Percentiles rank a stretch among this genome's conserved stretches.
These are phyloP conservation scores for Pseudozyma tsukubaensis DNA, from an alignment of 1,284 basidiomycete species.

Conservation along the genomic window DNA sequence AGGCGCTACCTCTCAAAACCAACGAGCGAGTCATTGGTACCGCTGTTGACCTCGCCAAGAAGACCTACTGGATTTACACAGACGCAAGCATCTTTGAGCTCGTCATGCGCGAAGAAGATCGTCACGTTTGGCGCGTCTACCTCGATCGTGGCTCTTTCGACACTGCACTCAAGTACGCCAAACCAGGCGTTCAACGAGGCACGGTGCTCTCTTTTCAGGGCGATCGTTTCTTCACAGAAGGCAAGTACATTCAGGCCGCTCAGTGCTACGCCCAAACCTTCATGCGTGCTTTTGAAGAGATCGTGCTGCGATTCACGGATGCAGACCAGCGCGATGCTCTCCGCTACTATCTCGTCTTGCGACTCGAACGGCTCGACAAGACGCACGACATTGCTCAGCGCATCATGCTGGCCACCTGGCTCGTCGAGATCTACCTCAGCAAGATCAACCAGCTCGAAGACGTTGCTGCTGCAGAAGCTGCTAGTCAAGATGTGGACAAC, in stretches of 20 bases:
- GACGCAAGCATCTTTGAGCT: conserved; percentile 90
- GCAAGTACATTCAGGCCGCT: conserved; percentile 88
- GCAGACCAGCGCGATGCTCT: conserved; percentile 90
- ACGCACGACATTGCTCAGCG: conserved; percentile 83
- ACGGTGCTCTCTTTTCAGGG: conserved; percentile 86
- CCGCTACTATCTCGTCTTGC: conserved; percentile 86
- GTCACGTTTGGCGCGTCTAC: conserved; percentile 94
- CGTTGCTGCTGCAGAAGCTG: conserved; percentile 77
- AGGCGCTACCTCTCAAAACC: conserved; percentile 69
- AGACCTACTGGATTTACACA: conserved; percentile 95
- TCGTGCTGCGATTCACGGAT: conserved; percentile 89
- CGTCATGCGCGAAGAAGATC: conserved; percentile 85
- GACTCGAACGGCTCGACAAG: conserved; percentile 84
- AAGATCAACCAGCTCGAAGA: conserved; percentile 98
- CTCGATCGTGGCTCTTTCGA: conserved; percentile 83
- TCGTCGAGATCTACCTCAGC: conserved; percentile 94
- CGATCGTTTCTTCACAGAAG: conserved; percentile 82
- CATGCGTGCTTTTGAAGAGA: conserved; percentile 89
- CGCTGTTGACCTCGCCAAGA: conserved; percentile 79
- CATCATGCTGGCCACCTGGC: conserved; percentile 98
- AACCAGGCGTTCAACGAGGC: conserved; percentile 86
- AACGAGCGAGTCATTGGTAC: conserved; percentile 61
- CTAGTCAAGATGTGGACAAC: conserved; percentile 87
- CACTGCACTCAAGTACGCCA: conserved; percentile 81
- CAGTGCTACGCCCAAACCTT: conserved; percentile 79